Conservation (phyloP, 2,329 filamentous ascomycete genomes). For the Colletotrichum eleusines region DNA sequence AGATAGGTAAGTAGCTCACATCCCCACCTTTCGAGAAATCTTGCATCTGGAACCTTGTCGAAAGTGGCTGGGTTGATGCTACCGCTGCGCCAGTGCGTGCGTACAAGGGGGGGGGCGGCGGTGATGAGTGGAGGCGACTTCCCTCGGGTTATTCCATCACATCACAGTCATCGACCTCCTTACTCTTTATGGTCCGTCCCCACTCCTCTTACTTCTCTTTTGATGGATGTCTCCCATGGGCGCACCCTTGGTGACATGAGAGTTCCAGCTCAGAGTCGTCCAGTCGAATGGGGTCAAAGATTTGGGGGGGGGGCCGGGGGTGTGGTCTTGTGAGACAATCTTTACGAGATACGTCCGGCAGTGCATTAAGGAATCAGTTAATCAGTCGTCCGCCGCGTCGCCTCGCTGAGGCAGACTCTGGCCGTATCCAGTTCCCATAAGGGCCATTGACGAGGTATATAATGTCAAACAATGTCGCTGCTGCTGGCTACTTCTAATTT, state of each 20-base stretch:
- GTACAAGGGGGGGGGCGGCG: background rate
- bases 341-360: background rate
- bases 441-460: background rate
- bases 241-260: background rate
- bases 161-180: background rate
- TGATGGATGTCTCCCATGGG: too few species aligned
- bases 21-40: background rate
- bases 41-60: constrained; percentile 8
- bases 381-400: background rate
- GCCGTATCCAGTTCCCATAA: background rate
- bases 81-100: constrained; percentile 7
- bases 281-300: background rate
- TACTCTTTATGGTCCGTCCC: background rate
- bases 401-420: background rate
- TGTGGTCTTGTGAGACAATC: background rate
- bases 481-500: background rate
- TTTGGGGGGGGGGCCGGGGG: too few species aligned
- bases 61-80: constrained; percentile 1
- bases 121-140: constrained; percentile 4
- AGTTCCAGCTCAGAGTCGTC: constrained; percentile 12
- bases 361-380: background rate
- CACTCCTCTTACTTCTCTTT: too few species aligned
- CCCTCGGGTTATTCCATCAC: constrained; percentile 2
- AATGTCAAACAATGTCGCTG: background rate
- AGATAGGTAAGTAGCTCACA: background rate